Evolutionary conservation across 345 rosid genomes (phyloP).

Genomic region (Orychophragmus violaceus): DNA sequence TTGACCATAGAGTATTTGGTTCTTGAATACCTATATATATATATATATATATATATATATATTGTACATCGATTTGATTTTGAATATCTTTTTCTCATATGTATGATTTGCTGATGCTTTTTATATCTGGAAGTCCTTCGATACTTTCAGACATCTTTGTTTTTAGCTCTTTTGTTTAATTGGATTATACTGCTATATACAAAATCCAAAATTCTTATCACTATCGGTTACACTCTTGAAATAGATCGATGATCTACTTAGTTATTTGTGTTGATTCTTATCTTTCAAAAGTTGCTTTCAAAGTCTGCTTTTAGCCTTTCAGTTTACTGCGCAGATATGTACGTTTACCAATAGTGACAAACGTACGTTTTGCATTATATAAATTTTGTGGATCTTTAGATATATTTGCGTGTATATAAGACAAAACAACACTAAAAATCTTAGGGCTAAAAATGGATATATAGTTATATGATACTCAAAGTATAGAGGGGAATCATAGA

Average conservation of each 20-base stretch:
- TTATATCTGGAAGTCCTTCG: background rate
- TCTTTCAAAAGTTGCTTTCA: slow-evolving; percentile 15
- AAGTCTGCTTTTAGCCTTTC: background rate
- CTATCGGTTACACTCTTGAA: slow-evolving; percentile 20
- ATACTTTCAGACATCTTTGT: slow-evolving; percentile 22
- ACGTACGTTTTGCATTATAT: slow-evolving; percentile 2
- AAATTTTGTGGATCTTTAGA: background rate
- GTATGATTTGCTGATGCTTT: no score
- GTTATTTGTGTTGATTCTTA: slow-evolving; percentile 28
- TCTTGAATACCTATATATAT: no score
- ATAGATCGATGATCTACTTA: slow-evolving; percentile 18
- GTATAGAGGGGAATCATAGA: slow-evolving; percentile 17
- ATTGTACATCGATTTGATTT: no score
- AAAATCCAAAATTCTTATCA: no score
- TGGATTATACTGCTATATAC: no score
- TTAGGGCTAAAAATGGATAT: slow-evolving; percentile 28
- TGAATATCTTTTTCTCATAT: no score
- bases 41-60: no score
- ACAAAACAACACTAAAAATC: slow-evolving; percentile 26
- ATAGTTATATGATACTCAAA: slow-evolving; percentile 3
- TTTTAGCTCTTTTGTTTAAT: no score
- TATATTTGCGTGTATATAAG: slow-evolving; percentile 4
- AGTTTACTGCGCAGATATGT: slow-evolving; percentile 2
- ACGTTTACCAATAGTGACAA: slow-evolving; percentile 20
- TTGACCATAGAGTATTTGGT: no score